Percentiles rank a stretch among this genome's conserved stretches.
phyloP scores from a whole-genome alignment of 2,329 filamentous ascomycete species.

The Cylindrodendrum hubeiense region DNA sequence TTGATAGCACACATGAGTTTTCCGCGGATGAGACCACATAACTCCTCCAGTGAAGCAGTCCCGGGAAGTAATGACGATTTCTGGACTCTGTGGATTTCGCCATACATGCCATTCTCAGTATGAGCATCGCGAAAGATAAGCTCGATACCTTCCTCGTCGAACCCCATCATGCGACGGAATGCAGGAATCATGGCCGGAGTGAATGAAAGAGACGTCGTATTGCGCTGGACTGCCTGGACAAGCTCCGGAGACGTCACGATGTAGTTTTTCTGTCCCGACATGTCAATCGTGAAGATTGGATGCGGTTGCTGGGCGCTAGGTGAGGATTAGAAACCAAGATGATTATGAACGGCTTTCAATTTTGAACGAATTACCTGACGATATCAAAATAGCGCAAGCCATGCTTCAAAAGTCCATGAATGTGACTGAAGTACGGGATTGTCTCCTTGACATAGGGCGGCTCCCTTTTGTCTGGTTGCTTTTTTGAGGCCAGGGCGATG shows the following conservation, averaged over 20 bases:
- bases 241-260: slow-evolving; percentile 39
- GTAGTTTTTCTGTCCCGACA: slow-evolving; percentile 37
- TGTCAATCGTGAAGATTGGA: slow-evolving; percentile 40
- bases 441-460: slow-evolving; percentile 29
- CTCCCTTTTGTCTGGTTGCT: slow-evolving; percentile 27
- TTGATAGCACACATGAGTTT: slow-evolving; percentile 26
- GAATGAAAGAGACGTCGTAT: slow-evolving; percentile 30
- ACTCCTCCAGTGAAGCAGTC: slow-evolving; percentile 29
- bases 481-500: slow-evolving; percentile 5
- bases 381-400: slow-evolving; percentile 35
- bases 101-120: slow-evolving; percentile 39
- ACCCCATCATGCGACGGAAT: slow-evolving; percentile 38
- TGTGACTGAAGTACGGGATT: slow-evolving; percentile 30
- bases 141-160: slow-evolving; percentile 34
- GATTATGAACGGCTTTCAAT: neutral
- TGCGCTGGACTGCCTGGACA: slow-evolving; percentile 35
- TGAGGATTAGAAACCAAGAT: neutral
- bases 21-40: slow-evolving; percentile 17
- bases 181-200: slow-evolving; percentile 36
- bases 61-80: slow-evolving; percentile 33
- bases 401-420: slow-evolving; percentile 32
- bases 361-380: slow-evolving; percentile 14
- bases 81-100: slow-evolving; percentile 35
- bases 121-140: slow-evolving; percentile 39
- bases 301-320: slow-evolving; percentile 32